Conservation (phyloP, 1,284 basidiomycete genomes). For the Volvariella volvacea region DNA sequence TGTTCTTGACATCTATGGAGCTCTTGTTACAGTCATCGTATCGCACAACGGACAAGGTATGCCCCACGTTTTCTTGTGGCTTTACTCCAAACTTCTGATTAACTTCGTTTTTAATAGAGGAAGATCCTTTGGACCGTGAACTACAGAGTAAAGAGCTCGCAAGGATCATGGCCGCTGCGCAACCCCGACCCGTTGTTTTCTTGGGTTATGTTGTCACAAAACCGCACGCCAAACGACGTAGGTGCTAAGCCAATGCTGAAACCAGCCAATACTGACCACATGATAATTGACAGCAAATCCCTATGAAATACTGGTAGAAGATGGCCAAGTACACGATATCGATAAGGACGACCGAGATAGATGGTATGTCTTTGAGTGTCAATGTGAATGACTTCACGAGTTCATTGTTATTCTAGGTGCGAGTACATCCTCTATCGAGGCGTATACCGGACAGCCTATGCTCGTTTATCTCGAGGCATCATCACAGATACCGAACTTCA, state of each 20-base stretch:
- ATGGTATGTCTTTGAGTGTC: constrained; percentile 48
- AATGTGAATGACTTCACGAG: not conserved
- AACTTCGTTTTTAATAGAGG: constrained; percentile 44
- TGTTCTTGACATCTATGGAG: constrained; percentile 79
- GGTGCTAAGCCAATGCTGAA: constrained; percentile 16
- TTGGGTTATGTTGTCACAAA: constrained; percentile 84
- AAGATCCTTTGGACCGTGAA: constrained; percentile 84
- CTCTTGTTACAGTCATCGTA: constrained; percentile 76
- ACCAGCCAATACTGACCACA: constrained; percentile 7
- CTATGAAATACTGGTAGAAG: constrained; percentile 76
- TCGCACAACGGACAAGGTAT: constrained; percentile 90
- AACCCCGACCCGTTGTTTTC: constrained; percentile 80
- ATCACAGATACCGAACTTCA: constrained; percentile 76
- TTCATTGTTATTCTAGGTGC: constrained; percentile 46
- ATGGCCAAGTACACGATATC: constrained; percentile 71
- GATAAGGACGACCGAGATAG: constrained; percentile 65
- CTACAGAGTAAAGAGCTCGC: constrained; percentile 83
- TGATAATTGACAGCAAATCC: constrained; percentile 52
- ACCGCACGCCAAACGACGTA: constrained; percentile 67
- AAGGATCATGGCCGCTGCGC: constrained; percentile 67
- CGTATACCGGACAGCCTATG: constrained; percentile 74
- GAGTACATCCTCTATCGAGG: constrained; percentile 86
- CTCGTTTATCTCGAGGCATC: constrained; percentile 61
- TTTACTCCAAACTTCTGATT: not conserved
- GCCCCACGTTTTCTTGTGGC: constrained; percentile 8